These are phyloP conservation scores for Fraxinus sp. DNA, from an alignment of 305 asterid genomes.

Conservation along the genomic window DNA sequence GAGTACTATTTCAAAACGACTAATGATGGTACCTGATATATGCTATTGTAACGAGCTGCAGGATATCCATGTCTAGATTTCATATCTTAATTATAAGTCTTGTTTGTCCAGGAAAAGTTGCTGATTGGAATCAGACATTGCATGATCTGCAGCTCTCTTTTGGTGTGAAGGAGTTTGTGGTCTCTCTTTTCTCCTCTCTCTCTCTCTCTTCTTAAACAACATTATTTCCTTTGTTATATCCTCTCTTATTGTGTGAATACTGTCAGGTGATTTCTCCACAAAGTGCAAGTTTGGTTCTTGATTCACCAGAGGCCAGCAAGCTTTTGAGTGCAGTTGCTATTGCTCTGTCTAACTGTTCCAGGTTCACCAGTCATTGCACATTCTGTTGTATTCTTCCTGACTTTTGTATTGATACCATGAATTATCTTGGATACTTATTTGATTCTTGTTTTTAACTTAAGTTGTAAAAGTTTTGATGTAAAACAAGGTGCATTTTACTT, in stretches of 20 bases:
- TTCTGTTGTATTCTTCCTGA: conserved; percentile 21
- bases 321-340: conserved; percentile 97
- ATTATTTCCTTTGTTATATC: conserved; percentile 21
- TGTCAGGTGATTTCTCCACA: conserved; percentile 91
- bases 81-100: conserved; percentile 20
- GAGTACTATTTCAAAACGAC: conserved; percentile 72
- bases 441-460: background rate
- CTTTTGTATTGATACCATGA: conserved; percentile 15
- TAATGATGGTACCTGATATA: conserved; percentile 48
- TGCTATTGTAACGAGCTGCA: conserved; percentile 16
- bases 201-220: conserved; percentile 10
- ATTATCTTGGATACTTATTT: background rate
- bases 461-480: background rate
- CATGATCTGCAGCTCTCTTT: conserved; percentile 88
- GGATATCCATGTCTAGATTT: conserved; percentile 13
- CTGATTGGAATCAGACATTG: conserved; percentile 65
- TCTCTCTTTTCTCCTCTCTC: conserved; percentile 27
- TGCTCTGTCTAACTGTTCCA: conserved; percentile 77
- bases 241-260: conserved; percentile 24
- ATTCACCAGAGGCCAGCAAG: conserved; percentile 97
- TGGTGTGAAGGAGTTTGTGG: conserved; percentile 95
- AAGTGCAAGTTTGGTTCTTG: conserved; percentile 94
- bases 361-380: conserved; percentile 54
- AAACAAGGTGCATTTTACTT: background rate
- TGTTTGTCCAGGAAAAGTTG: conserved; percentile 51